Conservation (phyloP, 345 rosid species). For the Stellera chamaejasme region DNA sequence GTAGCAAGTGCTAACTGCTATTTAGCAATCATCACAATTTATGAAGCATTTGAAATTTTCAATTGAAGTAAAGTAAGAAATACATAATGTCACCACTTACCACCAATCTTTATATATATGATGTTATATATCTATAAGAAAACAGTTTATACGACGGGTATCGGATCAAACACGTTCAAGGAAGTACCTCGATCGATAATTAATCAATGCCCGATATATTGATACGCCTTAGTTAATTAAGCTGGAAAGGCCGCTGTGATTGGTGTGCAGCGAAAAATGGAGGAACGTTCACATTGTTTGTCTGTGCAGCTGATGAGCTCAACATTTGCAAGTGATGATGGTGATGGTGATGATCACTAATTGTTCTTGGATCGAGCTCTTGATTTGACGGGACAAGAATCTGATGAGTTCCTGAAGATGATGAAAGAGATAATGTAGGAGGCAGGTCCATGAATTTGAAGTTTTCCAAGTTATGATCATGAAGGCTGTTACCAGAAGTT, state of each 20-base stretch:
- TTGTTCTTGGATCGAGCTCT: conserved; percentile 34
- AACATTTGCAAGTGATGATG: conserved; percentile 36
- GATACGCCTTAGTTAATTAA: conserved; percentile 2
- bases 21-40: too few relatives aligned
- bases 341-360: conserved; percentile 18
- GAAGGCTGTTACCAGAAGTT: conserved; percentile 15
- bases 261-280: conserved; percentile 15
- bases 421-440: conserved; percentile 35
- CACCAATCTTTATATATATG: too few relatives aligned
- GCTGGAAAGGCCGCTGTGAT: conserved; percentile 22
- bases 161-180: too few relatives aligned
- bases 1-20: too few relatives aligned
- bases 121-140: too few relatives aligned
- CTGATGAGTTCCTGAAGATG: conserved; percentile 40
- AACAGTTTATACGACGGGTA: too few relatives aligned
- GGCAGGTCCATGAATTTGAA: conserved; percentile 43
- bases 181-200: too few relatives aligned
- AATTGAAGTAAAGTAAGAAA: too few relatives aligned
- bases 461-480: conserved; percentile 3
- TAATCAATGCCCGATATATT: too few relatives aligned
- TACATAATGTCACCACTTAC: too few relatives aligned
- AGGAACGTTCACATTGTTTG: conserved; percentile 12
- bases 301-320: conserved; percentile 32
- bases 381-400: conserved; percentile 28
- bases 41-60: too few relatives aligned